Percentiles rank a stretch among this genome's conserved stretches.
These are phyloP conservation scores for Trametes cubensis DNA, from an alignment of 768 basidiomycete genomes.

Conservation along the genomic window DNA sequence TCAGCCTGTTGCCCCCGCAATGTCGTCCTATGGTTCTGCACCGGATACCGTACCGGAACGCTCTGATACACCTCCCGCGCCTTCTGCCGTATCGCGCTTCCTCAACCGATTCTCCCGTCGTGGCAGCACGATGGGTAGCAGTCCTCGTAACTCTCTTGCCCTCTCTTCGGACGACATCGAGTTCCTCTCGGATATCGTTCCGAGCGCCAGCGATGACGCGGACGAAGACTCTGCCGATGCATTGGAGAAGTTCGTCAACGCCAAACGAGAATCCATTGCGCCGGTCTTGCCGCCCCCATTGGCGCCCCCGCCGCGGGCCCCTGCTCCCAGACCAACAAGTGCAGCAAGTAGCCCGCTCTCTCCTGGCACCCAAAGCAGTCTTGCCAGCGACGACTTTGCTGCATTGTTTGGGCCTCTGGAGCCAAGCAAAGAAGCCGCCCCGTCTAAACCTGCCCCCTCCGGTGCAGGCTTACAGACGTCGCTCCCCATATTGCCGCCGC, in stretches of 20 bases:
- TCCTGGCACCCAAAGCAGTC: background rate
- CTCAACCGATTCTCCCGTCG: constrained; percentile 69
- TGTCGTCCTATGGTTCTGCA: constrained; percentile 25
- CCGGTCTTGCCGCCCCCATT: constrained; percentile 28
- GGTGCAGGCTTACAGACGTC: background rate
- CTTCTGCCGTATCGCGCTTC: constrained; percentile 83
- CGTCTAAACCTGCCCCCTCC: background rate
- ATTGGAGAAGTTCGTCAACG: constrained; percentile 43
- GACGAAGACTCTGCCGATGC: constrained; percentile 39
- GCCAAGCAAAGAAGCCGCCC: constrained; percentile 12
- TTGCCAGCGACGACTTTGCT: constrained; percentile 22
- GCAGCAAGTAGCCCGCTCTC: constrained; percentile 2
- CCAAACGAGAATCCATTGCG: constrained; percentile 42
- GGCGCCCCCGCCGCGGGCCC: constrained; percentile 11
- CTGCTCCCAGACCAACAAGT: background rate
- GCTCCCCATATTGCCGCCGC: constrained; percentile 13
- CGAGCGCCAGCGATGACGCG: constrained; percentile 49
- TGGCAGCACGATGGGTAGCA: constrained; percentile 44
- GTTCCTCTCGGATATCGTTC: constrained; percentile 72
- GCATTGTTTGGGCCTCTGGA: constrained; percentile 19
- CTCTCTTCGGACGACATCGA: constrained; percentile 82
- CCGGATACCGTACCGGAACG: constrained; percentile 28
- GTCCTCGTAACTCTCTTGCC: constrained; percentile 58
- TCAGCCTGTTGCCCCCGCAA: constrained; percentile 7
- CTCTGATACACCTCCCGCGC: constrained; percentile 25